Conservation (phyloP, 73 alveolate species). For the Stentor coeruleus region DNA sequence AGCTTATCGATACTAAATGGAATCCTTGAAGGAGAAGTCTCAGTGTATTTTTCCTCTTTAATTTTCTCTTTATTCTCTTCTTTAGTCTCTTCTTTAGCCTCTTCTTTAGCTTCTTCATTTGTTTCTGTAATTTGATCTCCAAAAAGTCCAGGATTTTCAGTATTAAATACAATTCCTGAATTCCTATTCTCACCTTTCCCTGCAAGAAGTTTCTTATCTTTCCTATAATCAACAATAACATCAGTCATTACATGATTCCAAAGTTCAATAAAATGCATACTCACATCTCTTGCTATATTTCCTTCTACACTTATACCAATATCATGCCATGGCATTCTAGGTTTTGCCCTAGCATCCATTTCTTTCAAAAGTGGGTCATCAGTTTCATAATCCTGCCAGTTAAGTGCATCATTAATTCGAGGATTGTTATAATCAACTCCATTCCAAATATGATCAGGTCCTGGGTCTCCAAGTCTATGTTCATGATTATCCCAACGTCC, state of each 20-base stretch:
- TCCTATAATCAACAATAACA: conserved; percentile 40
- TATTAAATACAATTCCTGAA: conserved; percentile 13
- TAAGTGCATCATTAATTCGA: conserved; percentile 67
- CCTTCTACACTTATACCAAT: conserved; percentile 78
- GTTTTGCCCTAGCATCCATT: conserved; percentile 58
- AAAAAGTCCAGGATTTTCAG: conserved; percentile 1
- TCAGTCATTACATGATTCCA: conserved; percentile 89
- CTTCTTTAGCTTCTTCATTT: neutral
- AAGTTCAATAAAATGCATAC: conserved; percentile 87
- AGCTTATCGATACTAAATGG: too few relatives aligned
- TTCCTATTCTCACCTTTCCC: neutral
- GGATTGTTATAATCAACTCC: conserved; percentile 64
- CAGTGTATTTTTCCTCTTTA: too few relatives aligned
- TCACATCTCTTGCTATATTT: conserved; percentile 83
- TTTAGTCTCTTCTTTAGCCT: neutral
- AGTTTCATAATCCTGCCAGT: conserved; percentile 51
- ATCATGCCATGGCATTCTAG: conserved; percentile 97
- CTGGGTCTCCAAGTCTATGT: conserved; percentile 84
- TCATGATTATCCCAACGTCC: conserved; percentile 90
- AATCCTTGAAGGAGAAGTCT: too few relatives aligned
- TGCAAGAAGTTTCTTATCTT: neutral
- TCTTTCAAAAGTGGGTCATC: too few relatives aligned
- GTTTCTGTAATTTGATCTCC: neutral
- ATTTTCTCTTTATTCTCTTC: too few relatives aligned
- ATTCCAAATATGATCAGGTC: conserved; percentile 46